Evolutionary conservation across 106 monocot genomes (phyloP), one percentile per base, ranked within the genome.

Genomic region (Amphibolis antarctica): DNA sequence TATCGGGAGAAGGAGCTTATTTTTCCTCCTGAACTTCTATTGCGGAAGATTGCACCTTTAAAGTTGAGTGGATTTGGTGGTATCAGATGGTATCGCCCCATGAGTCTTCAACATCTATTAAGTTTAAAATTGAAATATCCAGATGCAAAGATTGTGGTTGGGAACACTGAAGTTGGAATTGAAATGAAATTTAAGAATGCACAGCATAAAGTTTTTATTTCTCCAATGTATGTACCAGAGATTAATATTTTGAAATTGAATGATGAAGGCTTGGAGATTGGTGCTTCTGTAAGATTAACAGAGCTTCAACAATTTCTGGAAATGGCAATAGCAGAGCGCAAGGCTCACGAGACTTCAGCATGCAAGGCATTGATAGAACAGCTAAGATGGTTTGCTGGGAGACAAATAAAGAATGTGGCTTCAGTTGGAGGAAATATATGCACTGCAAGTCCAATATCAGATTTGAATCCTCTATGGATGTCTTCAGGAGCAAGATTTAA

Each of bases 401-500:
- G 77, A 63, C 98, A 98, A 70, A 88, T 98, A 66, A 82, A 77
- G 69, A 91, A 98, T 85, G 90, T 78, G 56, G 91, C 98, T 71
- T 98, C 91, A 72, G 74, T 98, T 69, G 98, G 91, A 61, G 98
- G 98, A 71, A 98, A 98, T 66, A 91, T 98, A 44, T 91, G 91
- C 45, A 98, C 87, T 58, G 98, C 98, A 64, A 98, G 98, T 75
- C 98, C 98, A 65, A 98, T 98, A 78, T 98, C 91, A 60, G 98
- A 98, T 64, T 80, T 98, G 57, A 98, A 98, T 78, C 98, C 91
- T 27, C 82, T 98, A 46, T 98, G 98, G 98, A 98, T 98, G 72
- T 78, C 85, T 76, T 44, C 87, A 28, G 68, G 80, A 65, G 87
- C 98, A 61, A 83, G 45, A 9, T 88, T 98, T 44, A 53, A 66